These are phyloP conservation scores for Solanum piurae DNA, from an alignment of 257 asterid genomes.

Conservation along the genomic window DNA sequence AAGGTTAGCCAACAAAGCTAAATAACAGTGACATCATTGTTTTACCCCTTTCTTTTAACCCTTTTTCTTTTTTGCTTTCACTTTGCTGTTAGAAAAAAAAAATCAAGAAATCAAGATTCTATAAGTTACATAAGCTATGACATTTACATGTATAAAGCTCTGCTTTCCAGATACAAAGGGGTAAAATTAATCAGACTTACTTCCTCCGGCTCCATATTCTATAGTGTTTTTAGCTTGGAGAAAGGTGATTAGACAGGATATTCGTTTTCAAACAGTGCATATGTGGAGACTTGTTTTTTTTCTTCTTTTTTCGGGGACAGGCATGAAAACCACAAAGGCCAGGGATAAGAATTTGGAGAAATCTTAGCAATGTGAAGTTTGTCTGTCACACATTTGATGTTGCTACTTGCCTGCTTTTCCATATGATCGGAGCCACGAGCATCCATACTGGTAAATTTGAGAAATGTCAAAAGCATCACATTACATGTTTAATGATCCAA, in stretches of 20 bases:
- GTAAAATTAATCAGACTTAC: neutral
- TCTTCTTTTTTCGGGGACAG: neutral
- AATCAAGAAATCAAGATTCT: neutral
- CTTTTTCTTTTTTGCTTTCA: neutral
- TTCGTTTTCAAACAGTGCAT: neutral
- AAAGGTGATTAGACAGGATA: neutral
- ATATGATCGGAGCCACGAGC: slow-evolving; percentile 37
- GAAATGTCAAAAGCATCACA: neutral
- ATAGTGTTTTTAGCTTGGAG: neutral
- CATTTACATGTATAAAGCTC: neutral
- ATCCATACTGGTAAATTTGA: slow-evolving; percentile 29
- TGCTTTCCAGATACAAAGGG: neutral
- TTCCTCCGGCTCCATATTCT: neutral
- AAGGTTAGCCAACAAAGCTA: neutral
- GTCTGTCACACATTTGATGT: slow-evolving; percentile 16
- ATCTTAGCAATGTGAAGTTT: neutral
- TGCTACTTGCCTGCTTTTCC: slow-evolving; percentile 27
- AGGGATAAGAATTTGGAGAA: neutral
- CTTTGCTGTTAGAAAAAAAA: neutral
- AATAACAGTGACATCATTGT: neutral
- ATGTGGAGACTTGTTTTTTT: neutral
- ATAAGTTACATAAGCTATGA: neutral
- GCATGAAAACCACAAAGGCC: neutral
- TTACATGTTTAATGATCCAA: neutral
- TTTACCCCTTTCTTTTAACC: neutral